These are phyloP conservation scores for Tylopilus cervinicoccineus DNA, from an alignment of 768 basidiomycete genomes.

Conservation along the genomic window DNA sequence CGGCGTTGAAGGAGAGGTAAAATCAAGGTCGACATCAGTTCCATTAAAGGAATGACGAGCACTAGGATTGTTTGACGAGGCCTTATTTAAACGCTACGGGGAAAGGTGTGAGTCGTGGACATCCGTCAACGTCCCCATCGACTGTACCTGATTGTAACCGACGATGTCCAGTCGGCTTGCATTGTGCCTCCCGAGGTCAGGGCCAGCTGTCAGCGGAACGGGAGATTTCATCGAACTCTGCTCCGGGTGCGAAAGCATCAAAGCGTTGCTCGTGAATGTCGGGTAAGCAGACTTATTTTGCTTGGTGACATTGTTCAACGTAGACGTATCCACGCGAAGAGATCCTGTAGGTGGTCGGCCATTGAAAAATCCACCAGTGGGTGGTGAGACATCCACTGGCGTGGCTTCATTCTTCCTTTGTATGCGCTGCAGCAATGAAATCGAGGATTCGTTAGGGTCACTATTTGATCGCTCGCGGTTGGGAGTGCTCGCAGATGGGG, in stretches of 20 bases:
- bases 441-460: conserved; percentile 68
- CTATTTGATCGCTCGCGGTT: conserved; percentile 74
- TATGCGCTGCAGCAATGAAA: conserved; percentile 76
- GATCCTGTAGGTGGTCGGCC: conserved; percentile 65
- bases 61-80: conserved; percentile 44
- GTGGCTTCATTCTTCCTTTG: conserved; percentile 61
- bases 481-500: conserved; percentile 46
- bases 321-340: conserved; percentile 70
- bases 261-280: conserved; percentile 43
- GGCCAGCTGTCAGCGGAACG: conserved; percentile 79
- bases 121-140: conserved; percentile 4
- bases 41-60: conserved; percentile 76
- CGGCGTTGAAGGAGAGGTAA: conserved; percentile 52
- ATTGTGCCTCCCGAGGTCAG: conserved; percentile 77
- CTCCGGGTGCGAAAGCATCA: conserved; percentile 53
- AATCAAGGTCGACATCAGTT: conserved; percentile 58
- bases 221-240: conserved; percentile 63
- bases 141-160: conserved; percentile 61
- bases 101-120: conserved; percentile 15
- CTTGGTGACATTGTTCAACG: conserved; percentile 52
- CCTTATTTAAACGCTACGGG: conserved; percentile 44
- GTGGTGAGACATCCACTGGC: conserved; percentile 49
- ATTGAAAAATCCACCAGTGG: conserved; percentile 45
- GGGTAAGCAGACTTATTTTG: conserved; percentile 90
- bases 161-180: conserved; percentile 70